A percentile compares a stretch with the other conserved stretches of the same genome.
Conservation (phyloP, 768 basidiomycete species). For the Leccinum obscurum region DNA sequence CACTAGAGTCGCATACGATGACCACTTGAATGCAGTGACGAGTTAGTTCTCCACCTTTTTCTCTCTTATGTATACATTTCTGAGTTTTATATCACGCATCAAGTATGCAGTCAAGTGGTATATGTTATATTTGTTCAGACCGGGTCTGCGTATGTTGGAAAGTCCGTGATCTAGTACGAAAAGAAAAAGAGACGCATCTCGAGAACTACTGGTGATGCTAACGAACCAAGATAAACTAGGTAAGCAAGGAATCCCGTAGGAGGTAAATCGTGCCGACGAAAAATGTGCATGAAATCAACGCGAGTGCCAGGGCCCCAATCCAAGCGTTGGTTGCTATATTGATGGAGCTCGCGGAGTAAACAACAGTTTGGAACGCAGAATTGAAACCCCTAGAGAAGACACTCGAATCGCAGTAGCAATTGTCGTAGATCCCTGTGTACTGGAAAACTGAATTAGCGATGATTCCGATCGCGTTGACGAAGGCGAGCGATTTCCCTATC, state of each 20-base stretch:
- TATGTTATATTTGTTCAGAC: no score
- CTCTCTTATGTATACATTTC: no score
- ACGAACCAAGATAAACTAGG: no score
- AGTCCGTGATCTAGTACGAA: no score
- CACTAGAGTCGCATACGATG: no score
- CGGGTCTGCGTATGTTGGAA: no score
- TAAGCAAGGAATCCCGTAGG: not conserved
- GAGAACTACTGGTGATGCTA: no score
- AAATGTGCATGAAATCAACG: not conserved
- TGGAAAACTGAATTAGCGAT: constrained; percentile 31
- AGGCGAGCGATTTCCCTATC: constrained; percentile 29
- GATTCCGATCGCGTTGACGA: constrained; percentile 28
- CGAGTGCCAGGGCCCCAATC: not conserved
- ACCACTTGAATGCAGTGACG: no score
- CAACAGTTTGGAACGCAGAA: constrained; percentile 33
- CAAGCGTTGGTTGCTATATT: constrained; percentile 5
- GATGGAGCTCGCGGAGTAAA: not conserved
- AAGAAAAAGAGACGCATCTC: no score
- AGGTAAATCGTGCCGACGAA: not conserved
- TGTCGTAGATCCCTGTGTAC: constrained; percentile 24
- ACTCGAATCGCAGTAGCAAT: constrained; percentile 33
- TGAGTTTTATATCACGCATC: no score
- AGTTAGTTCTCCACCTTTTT: no score
- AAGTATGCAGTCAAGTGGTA: no score
- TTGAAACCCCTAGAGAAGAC: constrained; percentile 16